Evolutionary conservation across 2,329 filamentous ascomycete species (phyloP), one percentile per base, ranked within the genome.

Genomic region (Dryadomyces quercivorus): DNA sequence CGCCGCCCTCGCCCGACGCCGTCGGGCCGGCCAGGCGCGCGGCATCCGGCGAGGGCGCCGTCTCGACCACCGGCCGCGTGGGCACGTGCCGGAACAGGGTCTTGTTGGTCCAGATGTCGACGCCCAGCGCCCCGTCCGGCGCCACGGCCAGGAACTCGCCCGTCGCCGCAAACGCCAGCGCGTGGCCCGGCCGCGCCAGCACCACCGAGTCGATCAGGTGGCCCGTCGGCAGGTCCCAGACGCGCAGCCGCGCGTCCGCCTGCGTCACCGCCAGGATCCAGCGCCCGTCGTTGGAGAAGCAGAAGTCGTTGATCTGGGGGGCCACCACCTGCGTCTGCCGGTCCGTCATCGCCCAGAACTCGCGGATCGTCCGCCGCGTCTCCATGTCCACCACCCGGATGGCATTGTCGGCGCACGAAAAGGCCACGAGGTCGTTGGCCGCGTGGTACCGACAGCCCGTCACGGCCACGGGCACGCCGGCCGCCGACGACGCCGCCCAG

Each of bases 21-120:
- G 86, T 90, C 0, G 90, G 90, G 2, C 77, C 78, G 5, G 76
- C 70, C 18, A 89, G 77, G 0, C 34, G 1, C n/a, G n/a, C n/a
- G n/a, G n/a, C n/a, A n/a, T n/a, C n/a, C n/a, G n/a, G n/a, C n/a
- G n/a, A n/a, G n/a, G n/a, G n/a, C n/a, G 18, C 46, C 5, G 8
- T 74, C 59, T 94, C 88, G 3, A 86, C 84, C 56, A 98, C 86
- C 62, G 93, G 88, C 20, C 86, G 78, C 1, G 90, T 94, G 0
- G 91, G 85, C 0, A 95, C 82, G 62, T 95, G 90, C 55, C 84
- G 87, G 74, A 95, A 98, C 1, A 97, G 75, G 0, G 86, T 85
- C 64, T 88, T 88, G 70, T 98, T 98, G 21, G 88, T 96, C 92
- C 93, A 98, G 50, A 98, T 81, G 61, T 88, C 85, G n/a, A 98